Evolutionary conservation across 352 stramenopile genomes (phyloP), one percentile per base, ranked within the genome.

Genomic region (Aphanomyces cochlioides): DNA sequence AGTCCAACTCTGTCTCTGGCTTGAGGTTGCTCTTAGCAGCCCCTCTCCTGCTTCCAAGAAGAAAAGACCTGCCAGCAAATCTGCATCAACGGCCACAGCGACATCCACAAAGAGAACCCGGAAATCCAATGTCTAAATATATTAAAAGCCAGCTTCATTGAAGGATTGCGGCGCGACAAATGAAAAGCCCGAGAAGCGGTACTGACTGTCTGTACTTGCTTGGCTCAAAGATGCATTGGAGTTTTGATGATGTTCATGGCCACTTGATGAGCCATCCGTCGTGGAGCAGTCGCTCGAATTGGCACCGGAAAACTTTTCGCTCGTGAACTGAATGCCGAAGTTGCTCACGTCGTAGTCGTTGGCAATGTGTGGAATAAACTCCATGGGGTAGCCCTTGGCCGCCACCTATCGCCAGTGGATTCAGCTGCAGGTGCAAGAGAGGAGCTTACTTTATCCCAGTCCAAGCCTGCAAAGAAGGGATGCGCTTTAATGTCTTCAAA

Each of bases 401-500:
- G n/a, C 78, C 77, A 17, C 74, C 54, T 61, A 41, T 37, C 28
- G 28, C 28, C 28, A 28, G 28, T 28, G 28, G 28, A 28, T 28
- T 28, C 28, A 28, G 28, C 28, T 28, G 28, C 28, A 28, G 2
- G 28, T 28, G 28, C 28, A 28, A 28, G 28, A 76, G 67, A 89
- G 64, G 19, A 97, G 72, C 8, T 38, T 58, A 61, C 54, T n/a
- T 78, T 79, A 54, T 95, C 80, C 88, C 91, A 98, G 37, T 89
- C 80, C 13, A 97, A 68, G 12, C 74, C 78, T 5, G 70, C 80
- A 59, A 98, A 98, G 73, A 96, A 97, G 8, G 89, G 78, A 72
- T 97, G 90, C 17, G 72, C 53, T 19, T 92, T 91, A 39, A 97
- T 75, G 41, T 79, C 3, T 8, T 72, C 41, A 57, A 74, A 43